phyloP scores from a whole-genome alignment of 805 yeast genomes.

The Ogataea sp. region DNA sequence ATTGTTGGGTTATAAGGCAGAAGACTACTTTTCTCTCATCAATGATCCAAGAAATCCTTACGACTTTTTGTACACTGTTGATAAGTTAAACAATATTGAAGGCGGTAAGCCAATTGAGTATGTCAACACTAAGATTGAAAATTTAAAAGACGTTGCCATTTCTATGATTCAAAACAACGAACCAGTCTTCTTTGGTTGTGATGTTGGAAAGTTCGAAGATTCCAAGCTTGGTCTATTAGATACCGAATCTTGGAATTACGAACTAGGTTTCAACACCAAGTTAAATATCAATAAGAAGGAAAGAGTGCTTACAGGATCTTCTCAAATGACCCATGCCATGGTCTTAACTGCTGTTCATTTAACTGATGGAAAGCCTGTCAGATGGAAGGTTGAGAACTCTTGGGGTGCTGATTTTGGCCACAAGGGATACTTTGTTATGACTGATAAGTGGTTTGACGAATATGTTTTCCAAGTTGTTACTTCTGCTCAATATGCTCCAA shows the following conservation, averaged over 20 bases:
- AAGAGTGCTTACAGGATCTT: slow-evolving; percentile 29
- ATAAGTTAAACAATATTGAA: slow-evolving; percentile 65
- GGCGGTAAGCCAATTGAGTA: slow-evolving; percentile 70
- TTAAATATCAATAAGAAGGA: slow-evolving; percentile 27
- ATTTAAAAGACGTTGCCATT: slow-evolving; percentile 55
- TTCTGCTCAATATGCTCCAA: slow-evolving; percentile 24
- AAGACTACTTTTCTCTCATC: slow-evolving; percentile 56
- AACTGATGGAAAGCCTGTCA: slow-evolving; percentile 45
- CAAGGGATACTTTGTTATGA: slow-evolving; percentile 66
- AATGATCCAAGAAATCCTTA: slow-evolving; percentile 78
- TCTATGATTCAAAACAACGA: slow-evolving; percentile 63
- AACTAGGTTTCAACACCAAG: slow-evolving; percentile 40
- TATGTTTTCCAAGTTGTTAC: slow-evolving; percentile 65
- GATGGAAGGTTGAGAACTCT: slow-evolving; percentile 74
- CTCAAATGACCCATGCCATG: slow-evolving; percentile 91
- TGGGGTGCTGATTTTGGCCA: slow-evolving; percentile 71
- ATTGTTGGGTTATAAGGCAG: slow-evolving; percentile 43
- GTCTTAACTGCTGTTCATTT: slow-evolving; percentile 75
- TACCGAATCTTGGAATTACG: slow-evolving; percentile 59
- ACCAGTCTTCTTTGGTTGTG: slow-evolving; percentile 85
- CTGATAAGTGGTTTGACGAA: slow-evolving; percentile 68
- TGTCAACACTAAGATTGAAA: slow-evolving; percentile 57
- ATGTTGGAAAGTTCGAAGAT: slow-evolving; percentile 71
- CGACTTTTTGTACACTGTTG: slow-evolving; percentile 64
- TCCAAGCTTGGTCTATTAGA: slow-evolving; percentile 63